These are phyloP conservation scores for Protomyces inouyei DNA, from an alignment of 1,139 yeast genomes.

Conservation along the genomic window DNA sequence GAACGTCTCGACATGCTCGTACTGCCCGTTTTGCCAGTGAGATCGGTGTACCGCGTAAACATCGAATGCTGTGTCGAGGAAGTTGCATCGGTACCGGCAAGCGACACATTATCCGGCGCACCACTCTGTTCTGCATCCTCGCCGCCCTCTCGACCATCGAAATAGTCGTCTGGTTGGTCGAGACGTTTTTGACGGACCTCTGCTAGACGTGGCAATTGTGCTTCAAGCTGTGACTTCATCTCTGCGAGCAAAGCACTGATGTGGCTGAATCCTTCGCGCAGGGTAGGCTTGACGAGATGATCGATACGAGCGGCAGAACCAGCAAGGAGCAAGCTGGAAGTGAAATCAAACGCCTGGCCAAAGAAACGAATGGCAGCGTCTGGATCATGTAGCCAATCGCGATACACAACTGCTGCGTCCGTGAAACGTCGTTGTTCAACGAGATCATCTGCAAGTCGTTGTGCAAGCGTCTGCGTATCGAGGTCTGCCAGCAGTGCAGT, in stretches of 20 bases:
- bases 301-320: constrained; percentile 37
- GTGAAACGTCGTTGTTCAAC: constrained; percentile 67
- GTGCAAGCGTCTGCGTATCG: constrained; percentile 29
- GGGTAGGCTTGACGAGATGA: constrained; percentile 65
- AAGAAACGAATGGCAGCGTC: constrained; percentile 60
- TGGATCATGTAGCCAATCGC: constrained; percentile 55
- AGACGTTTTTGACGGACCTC: constrained; percentile 78
- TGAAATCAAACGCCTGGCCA: constrained; percentile 72
- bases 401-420: constrained; percentile 79
- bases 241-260: constrained; percentile 88
- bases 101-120: constrained; percentile 85
- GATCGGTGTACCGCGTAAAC: constrained; percentile 94
- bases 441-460: constrained; percentile 53
- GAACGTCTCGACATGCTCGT: constrained; percentile 69
- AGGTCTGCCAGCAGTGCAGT: constrained; percentile 46
- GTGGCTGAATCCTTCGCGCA: constrained; percentile 82
- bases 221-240: constrained; percentile 74
- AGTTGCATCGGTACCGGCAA: constrained; percentile 91
- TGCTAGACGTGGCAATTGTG: constrained; percentile 77
- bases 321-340: constrained; percentile 69
- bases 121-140: constrained; percentile 42
- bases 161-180: constrained; percentile 79
- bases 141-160: constrained; percentile 41
- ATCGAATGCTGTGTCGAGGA: constrained; percentile 62
- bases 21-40: constrained; percentile 90